Base-by-base conservation (phyloP, 2,329 filamentous ascomycete genomes). In the Sporothrix brasiliensis region DNA sequence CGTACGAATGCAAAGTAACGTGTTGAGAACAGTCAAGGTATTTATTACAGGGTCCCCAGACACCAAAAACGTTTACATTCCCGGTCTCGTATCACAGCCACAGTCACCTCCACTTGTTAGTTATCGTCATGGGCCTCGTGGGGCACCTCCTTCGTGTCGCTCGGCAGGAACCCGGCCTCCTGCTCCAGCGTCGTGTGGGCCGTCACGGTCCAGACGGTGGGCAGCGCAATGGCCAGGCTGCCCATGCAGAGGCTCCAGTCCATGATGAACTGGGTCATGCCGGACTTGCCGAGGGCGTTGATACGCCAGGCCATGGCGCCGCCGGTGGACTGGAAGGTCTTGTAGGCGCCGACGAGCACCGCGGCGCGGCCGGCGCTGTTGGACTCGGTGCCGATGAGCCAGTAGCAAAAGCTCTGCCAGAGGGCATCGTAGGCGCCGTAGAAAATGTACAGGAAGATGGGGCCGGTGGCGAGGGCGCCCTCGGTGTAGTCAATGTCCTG, bases 391-490 rank as follows among this genome's bases (percentile, higher is more conserved):
- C 83, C 82, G 69, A 84, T 81, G n/a, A 83, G 75, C 88, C 88
- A 90, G 81, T 90, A 90, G 67, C 87, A 86, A 73, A 81, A 85
- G 2, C 85, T 87, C 77, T 91, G 89, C 88, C 88, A 91, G 21
- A 88, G 82, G 1, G 89, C 87, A 76, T 91, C 89, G 75, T 88
- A 90, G 72, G 87, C 84, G 53, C 89, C 89, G 76, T 91, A 91
- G 79, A 90, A 90, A 77, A 91, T 88, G 81, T 91, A 91, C 16
- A 91, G 80, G 75, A 91, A 87, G 75, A 91, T 89, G 11, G 89
- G 72, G 16, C 70, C 70, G 2, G 68, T 47, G 41, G 70, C 65
- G 6, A 30, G 5, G 3, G 41, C 16, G 49, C 47, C 56, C 19
- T 72, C 34, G 44, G 69, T 72, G 67, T 69, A 73, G 70, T 73